phyloP scores from a whole-genome alignment of 2,329 filamentous ascomycete species.

The Neofusicoccum sp. region DNA sequence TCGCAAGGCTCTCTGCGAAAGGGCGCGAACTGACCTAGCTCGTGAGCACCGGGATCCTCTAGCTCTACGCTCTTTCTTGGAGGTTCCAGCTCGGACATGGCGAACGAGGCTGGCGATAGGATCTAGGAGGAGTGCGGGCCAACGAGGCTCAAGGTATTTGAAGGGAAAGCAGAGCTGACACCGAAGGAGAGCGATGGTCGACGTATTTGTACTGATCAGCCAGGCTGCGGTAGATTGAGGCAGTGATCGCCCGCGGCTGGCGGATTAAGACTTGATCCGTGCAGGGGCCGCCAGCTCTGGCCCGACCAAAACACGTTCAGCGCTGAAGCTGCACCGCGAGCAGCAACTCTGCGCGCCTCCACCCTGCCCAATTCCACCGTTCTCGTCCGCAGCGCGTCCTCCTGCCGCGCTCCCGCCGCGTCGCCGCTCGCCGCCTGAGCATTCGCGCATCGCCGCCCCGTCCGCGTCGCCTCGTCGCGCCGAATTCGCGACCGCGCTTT shows the following conservation, averaged over 20 bases:
- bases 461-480: background rate
- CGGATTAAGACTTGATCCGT: constrained; percentile 3
- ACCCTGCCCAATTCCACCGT: background rate
- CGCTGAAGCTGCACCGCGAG: constrained; percentile 8
- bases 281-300: constrained; percentile 3
- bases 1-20: background rate
- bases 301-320: constrained; percentile 18
- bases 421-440: constrained; percentile 3
- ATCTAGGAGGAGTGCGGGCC: background rate
- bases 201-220: constrained; percentile 20
- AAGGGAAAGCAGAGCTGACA: constrained; percentile 4
- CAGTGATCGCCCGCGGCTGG: constrained; percentile 13
- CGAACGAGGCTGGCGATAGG: constrained; percentile 1
- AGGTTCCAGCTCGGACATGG: constrained; percentile 52
- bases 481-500: constrained; percentile 1
- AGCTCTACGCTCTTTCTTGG: constrained; percentile 59
- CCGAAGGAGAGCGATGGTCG: constrained; percentile 8
- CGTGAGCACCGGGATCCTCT: constrained; percentile 60
- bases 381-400: background rate
- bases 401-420: background rate
- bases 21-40: constrained; percentile 50
- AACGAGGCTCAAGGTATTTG: constrained; percentile 9
- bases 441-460: background rate
- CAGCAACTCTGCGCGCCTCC: constrained; percentile 9
- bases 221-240: constrained; percentile 7